A percentile compares a stretch with the other conserved stretches of the same genome.
Evolutionary conservation across 352 stramenopile species (phyloP).

Genomic region (Nothophytophthora sp.): DNA sequence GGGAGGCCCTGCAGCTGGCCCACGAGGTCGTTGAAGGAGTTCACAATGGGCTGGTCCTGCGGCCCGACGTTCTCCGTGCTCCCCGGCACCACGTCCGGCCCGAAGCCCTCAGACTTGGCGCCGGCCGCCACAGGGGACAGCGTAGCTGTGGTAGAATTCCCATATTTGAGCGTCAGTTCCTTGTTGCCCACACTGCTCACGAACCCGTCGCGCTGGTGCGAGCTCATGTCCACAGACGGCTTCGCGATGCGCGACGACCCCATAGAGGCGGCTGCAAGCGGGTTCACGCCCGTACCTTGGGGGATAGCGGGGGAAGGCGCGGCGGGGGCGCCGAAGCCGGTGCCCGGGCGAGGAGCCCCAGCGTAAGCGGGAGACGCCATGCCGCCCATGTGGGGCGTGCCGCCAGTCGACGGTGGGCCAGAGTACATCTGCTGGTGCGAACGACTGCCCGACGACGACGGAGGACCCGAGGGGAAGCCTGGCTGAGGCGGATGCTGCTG

Average conservation of each 20-base stretch:
- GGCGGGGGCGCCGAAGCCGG: slow-evolving; percentile 37
- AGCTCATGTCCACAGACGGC: slow-evolving; percentile 79
- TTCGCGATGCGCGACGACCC: slow-evolving; percentile 80
- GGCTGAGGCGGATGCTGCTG: slow-evolving; percentile 26
- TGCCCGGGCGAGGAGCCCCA: slow-evolving; percentile 32
- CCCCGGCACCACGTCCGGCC: slow-evolving; percentile 44
- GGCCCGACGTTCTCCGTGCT: slow-evolving; percentile 75
- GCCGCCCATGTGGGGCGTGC: slow-evolving; percentile 22
- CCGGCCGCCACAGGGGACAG: slow-evolving; percentile 52
- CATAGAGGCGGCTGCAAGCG: slow-evolving; percentile 53
- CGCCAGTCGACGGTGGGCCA: slow-evolving; percentile 33
- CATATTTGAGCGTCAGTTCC: slow-evolving; percentile 86
- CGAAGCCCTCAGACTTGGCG: slow-evolving; percentile 43
- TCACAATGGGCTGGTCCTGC: slow-evolving; percentile 81
- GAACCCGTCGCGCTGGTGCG: slow-evolving; percentile 84
- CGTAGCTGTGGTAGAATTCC: slow-evolving; percentile 64
- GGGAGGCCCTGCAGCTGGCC: slow-evolving; percentile 68
- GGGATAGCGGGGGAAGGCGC: slow-evolving; percentile 40
- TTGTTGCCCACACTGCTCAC: slow-evolving; percentile 87
- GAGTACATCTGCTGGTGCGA: slow-evolving; percentile 38
- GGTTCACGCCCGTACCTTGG: slow-evolving; percentile 74
- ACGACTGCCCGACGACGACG: slow-evolving; percentile 38
- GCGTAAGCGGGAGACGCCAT: slow-evolving; percentile 27
- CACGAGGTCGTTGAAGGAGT: slow-evolving; percentile 80
- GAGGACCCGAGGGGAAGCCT: slow-evolving; percentile 51